These are phyloP conservation scores for Breviolum minutum DNA, from an alignment of 73 alveolate species.

Conservation along the genomic window DNA sequence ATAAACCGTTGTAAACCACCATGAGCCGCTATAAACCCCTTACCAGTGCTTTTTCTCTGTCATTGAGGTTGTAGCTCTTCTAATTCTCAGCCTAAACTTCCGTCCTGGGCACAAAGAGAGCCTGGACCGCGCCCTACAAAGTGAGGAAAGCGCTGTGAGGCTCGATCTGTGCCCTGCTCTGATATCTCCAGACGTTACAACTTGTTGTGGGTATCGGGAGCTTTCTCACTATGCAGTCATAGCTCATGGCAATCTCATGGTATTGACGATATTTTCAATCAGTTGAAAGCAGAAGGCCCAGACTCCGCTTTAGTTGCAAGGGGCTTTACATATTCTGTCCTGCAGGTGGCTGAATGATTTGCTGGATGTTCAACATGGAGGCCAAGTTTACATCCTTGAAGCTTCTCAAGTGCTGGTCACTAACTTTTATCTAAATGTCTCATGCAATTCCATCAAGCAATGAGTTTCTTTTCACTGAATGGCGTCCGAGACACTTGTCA, in stretches of 20 bases:
- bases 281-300: no score
- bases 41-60: not conserved
- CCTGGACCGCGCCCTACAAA: conserved; percentile 88
- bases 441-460: not conserved
- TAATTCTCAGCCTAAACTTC: conserved; percentile 76
- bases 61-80: conserved; percentile 37
- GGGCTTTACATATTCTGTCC: not conserved
- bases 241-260: not conserved
- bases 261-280: no score
- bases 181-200: not conserved
- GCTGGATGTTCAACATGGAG: conserved; percentile 85
- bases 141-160: conserved; percentile 93
- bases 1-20: not conserved
- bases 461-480: not conserved
- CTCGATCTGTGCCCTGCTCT: not conserved
- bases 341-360: conserved; percentile 70
- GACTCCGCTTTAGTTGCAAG: not conserved
- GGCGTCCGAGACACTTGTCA: not conserved
- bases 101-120: conserved; percentile 91
- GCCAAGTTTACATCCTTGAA: not conserved
- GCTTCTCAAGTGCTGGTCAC: not conserved
- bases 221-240: no score
- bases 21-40: not conserved
- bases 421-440: not conserved
- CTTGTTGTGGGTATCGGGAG: no score